Base-by-base conservation (phyloP, 345 rosid genomes). In the Leavenworthia alabamica region DNA sequence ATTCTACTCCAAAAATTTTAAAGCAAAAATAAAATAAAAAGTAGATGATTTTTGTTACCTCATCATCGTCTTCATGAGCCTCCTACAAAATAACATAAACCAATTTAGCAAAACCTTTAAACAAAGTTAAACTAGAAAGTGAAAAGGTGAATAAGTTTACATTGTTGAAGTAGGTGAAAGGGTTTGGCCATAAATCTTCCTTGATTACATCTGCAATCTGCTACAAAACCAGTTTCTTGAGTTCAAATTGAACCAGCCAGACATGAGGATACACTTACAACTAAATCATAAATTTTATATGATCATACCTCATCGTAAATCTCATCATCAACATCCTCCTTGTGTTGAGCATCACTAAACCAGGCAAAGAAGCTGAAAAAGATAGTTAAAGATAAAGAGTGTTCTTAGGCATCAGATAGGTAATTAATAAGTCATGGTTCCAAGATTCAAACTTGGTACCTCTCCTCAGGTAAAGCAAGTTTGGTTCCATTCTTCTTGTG, bases 161-260 rank as follows among this genome's bases (percentile, higher is more conserved):
- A 79, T 72, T 85, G 80, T 81, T 86, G 53, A 92, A 92, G 65
- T 82, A 89, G 43, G 80, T 76, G 53, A 89, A 85, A 63, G 98
- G 97, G 83, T 89, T 89, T 48, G 95, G 85, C 98, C 98, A 92
- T 41, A 92, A 67, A 54, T 92, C 97, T 75, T 86, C 98, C 82
- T 92, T 92, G 71, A 92, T 89, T 20, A 92, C 76, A 68, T 86
- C 95, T 0, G 97, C 95, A 66, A 92, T 64, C 96, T 88, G 95
- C 77, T 78, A 66, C 39, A 56, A 52, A 53, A 46, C 3, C 15
- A 71, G 37, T 22, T 17, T 19, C 46, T 31, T 31, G 36, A 56
- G 68, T 55, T 62, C 59, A 63, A 56, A 56, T 3, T 39, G 31
- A 27, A 56, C 56, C 15, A 62, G 62, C 56, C 15, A 62, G 52